Conservation (phyloP, 257 asterid genomes). For the Nicotiana benthamiana region DNA sequence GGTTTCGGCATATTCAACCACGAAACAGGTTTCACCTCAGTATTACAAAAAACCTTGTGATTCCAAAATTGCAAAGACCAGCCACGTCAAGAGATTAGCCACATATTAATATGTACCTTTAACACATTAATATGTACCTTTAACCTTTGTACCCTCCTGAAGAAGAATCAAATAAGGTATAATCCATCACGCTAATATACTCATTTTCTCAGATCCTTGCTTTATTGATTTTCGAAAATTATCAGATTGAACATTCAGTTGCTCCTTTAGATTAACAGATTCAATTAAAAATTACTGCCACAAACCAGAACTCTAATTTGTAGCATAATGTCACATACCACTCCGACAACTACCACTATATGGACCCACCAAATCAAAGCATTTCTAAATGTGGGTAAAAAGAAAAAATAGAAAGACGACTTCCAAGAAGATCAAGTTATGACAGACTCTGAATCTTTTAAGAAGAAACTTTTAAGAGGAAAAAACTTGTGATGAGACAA, state of each 20-base stretch:
- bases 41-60: not conserved
- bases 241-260: not conserved
- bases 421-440: not conserved
- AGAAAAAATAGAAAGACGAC: not conserved
- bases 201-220: not conserved
- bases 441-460: not conserved
- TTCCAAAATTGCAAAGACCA: not conserved
- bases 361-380: not conserved
- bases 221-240: not conserved
- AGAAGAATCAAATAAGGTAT: not conserved
- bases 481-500: conserved; percentile 1
- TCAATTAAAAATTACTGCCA: not conserved
- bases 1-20: not conserved
- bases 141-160: too few species aligned
- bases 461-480: not conserved
- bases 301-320: not conserved
- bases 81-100: not conserved
- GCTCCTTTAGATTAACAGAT: not conserved
- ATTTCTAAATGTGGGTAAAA: not conserved
- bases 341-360: not conserved
- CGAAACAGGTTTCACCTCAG: not conserved
- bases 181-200: not conserved
- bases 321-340: not conserved
- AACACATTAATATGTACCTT: not conserved
- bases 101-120: not conserved